Evolutionary conservation across 495 filamentous ascomycete genomes (phyloP), one percentile per base, ranked within the genome.

Genomic region (Neohortaea acidophila): DNA sequence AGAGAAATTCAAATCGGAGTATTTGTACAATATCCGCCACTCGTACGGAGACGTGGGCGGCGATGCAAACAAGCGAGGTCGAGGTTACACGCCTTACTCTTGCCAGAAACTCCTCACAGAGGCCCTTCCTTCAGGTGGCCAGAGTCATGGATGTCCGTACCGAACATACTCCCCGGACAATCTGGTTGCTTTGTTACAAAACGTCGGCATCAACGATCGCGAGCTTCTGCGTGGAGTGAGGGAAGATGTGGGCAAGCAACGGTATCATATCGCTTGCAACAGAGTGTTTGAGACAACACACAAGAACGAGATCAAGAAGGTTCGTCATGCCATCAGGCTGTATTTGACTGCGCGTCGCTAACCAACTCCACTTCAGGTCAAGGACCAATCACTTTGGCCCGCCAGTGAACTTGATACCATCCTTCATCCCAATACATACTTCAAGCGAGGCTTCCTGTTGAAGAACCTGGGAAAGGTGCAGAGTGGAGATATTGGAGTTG

Each of bases 191-290:
- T 59, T 86, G 40, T 66, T 96, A 40, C 77, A 83, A 49, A 55
- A 61, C 14, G 77, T 75, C 14, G 87, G 86, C 8, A 71, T 97
- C 1, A 70, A 62, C 27, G 89, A 96, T 51, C 66, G 71, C 24
- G 75, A 78, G 1, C 66, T 93, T 19, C 52, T 99, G 41, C 72
- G 75, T 38, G 79, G 75, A 8, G 84, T 96, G 10, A 75, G 74
- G 48, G 81, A 92, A 55, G 91, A 99, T 54, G 80, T 87, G 49
- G 81, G 79, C 33, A 83, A 75, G 53, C 77, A 79, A 52, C 75
- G 87, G 47, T 99, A 75, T 48, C 91, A 99, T 56, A 81, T 96
- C 54, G 91, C 89, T 29, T 99, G 91, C 60, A 99, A 94, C 59
- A 65, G 84, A 11, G 89, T 99, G 7, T 99, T 96, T 57, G 91